A percentile compares a stretch with the other conserved stretches of the same genome.
Evolutionary conservation across 163 green algal species (phyloP).

Genomic region (Trebouxia gelatinosa): DNA sequence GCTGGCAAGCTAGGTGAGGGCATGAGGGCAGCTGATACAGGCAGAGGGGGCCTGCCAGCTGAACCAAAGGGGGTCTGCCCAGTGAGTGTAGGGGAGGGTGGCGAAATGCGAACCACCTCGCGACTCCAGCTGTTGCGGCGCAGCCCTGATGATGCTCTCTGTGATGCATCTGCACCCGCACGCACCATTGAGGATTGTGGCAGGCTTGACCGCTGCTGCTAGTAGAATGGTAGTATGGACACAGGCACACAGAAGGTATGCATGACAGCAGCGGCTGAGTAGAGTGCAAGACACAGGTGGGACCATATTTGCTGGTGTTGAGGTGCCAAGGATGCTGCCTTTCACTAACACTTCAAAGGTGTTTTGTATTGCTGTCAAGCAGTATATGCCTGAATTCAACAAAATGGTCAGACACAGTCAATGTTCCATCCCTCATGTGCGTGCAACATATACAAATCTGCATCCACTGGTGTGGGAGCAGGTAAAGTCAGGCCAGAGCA

Average conservation of each 20-base stretch:
- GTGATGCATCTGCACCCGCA: not conserved
- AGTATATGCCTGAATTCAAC: not conserved
- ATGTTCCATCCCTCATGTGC: not conserved
- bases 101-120: constrained; percentile 20
- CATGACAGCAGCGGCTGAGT: not conserved
- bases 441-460: not conserved
- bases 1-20: constrained; percentile 11
- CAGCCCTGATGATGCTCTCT: constrained; percentile 8
- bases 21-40: not conserved
- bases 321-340: too few species aligned
- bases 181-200: not conserved
- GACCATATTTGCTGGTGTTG: too few species aligned
- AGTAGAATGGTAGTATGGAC: not conserved
- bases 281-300: too few species aligned
- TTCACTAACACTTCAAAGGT: not conserved
- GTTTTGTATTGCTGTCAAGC: not conserved
- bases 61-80: not conserved
- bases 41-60: not conserved
- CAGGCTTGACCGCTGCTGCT: not conserved
- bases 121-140: constrained; percentile 38
- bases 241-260: not conserved
- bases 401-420: not conserved
- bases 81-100: constrained; percentile 9
- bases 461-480: not conserved
- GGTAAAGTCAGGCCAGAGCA: too few species aligned